phyloP scores from a whole-genome alignment of 164 flowering plant genomes.

The Chloranthus sessilifolius region DNA sequence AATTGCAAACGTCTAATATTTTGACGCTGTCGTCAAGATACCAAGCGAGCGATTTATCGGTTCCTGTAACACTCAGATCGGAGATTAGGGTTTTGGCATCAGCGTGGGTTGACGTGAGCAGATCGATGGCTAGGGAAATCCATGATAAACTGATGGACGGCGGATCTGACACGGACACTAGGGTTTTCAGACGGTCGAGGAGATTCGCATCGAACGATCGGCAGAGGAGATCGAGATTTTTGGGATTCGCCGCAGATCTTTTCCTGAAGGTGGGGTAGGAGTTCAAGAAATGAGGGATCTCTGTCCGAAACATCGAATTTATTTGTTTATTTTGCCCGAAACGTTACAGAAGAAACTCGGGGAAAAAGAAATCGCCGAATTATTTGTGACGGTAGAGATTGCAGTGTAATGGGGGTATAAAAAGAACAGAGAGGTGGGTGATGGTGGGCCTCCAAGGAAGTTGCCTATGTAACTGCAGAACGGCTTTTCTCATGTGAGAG shows the following conservation, averaged over 20 bases:
- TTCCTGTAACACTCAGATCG: neutral
- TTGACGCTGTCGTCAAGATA: constrained; percentile 27
- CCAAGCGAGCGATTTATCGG: constrained; percentile 2
- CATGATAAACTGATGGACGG: constrained; percentile 16
- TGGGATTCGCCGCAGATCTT: constrained; percentile 2
- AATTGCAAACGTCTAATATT: constrained; percentile 33
- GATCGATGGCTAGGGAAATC: constrained; percentile 26
- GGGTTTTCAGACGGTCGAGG: constrained; percentile 20
- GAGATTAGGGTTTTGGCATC: constrained; percentile 21
- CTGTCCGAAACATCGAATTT: neutral
- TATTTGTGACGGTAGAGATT: too few species aligned
- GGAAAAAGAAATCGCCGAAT: too few species aligned
- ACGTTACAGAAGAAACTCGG: neutral
- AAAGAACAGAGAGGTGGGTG: neutral
- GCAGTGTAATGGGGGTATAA: neutral
- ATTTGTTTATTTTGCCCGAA: neutral
- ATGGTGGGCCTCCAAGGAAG: too few species aligned
- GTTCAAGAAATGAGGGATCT: neutral
- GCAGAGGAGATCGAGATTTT: constrained; percentile 16
- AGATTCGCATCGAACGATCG: constrained; percentile 26
- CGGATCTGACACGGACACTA: too few species aligned
- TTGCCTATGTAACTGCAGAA: too few species aligned
- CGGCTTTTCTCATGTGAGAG: too few species aligned
- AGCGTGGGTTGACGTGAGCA: constrained; percentile 22
- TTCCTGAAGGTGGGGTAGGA: constrained; percentile 9